Percentiles rank a stretch among this genome's conserved stretches.
Evolutionary conservation across 2,329 filamentous ascomycete genomes (phyloP).

Genomic region (Cladophialophora bantiana): DNA sequence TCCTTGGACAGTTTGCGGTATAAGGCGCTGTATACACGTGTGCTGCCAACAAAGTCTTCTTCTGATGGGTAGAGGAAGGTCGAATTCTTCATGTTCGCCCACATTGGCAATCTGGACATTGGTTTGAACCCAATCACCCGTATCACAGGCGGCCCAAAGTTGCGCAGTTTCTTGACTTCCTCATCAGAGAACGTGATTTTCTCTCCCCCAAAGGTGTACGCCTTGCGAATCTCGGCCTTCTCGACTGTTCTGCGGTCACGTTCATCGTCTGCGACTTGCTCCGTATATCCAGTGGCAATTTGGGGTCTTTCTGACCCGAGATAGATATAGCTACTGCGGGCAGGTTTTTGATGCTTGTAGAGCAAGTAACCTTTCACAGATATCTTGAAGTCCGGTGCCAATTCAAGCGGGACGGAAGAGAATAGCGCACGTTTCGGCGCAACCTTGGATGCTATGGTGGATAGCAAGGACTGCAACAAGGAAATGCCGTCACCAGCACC

Average conservation of each 20-base stretch:
- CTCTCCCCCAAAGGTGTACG: conserved; percentile 94
- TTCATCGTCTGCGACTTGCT: conserved; percentile 73
- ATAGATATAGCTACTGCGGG: conserved; percentile 86
- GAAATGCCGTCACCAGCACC: conserved; percentile 77
- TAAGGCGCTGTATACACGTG: conserved; percentile 87
- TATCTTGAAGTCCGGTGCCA: conserved; percentile 83
- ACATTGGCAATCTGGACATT: conserved; percentile 73
- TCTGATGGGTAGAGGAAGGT: conserved; percentile 95
- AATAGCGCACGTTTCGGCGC: conserved; percentile 86
- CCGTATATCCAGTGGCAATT: conserved; percentile 76
- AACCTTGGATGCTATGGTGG: conserved; percentile 89
- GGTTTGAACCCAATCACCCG: conserved; percentile 95
- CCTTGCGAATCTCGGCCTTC: conserved; percentile 83
- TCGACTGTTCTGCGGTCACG: conserved; percentile 77
- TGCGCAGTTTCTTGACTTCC: conserved; percentile 76
- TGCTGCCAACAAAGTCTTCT: conserved; percentile 86
- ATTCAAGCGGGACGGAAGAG: conserved; percentile 82
- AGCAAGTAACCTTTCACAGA: conserved; percentile 93
- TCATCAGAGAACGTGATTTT: conserved; percentile 85
- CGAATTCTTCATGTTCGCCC: conserved; percentile 85
- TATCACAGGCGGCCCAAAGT: conserved; percentile 83
- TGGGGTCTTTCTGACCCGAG: conserved; percentile 84
- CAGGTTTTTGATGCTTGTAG: conserved; percentile 81
- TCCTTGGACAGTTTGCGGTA: conserved; percentile 84
- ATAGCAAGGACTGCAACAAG: conserved; percentile 78